A percentile compares a stretch with the other conserved stretches of the same genome.
These are phyloP conservation scores for Fraxinus americana DNA, from an alignment of 257 asterid genomes.

Conservation along the genomic window DNA sequence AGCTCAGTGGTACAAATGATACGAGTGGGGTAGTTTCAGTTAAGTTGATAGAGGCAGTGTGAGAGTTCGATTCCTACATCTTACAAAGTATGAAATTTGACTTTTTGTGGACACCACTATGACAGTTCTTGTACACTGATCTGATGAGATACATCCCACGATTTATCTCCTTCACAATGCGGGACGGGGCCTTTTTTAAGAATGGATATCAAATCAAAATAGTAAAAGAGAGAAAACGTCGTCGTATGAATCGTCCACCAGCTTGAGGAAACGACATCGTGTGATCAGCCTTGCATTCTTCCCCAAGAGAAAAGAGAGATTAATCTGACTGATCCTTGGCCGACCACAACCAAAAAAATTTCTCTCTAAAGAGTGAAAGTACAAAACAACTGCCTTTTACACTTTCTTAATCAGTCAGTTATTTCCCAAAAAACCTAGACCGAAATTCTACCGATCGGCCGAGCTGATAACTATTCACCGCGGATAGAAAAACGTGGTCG, in stretches of 20 bases:
- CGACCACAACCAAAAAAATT: conserved; percentile 31
- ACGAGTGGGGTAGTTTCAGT: no score
- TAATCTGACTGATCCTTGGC: conserved; percentile 37
- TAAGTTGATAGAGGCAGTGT: no score
- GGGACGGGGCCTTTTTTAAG: no score
- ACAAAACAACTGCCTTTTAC: conserved; percentile 23
- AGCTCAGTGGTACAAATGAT: no score
- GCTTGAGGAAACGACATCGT: conserved; percentile 30
- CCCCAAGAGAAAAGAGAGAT: conserved; percentile 2
- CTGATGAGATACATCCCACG: no score
- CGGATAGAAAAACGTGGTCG: conserved; percentile 14
- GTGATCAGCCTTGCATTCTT: conserved; percentile 14
- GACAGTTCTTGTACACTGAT: no score
- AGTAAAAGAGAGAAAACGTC: background rate
- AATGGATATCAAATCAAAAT: no score
- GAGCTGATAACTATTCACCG: conserved; percentile 13
- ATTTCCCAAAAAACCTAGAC: conserved; percentile 6
- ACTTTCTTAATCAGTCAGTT: background rate
- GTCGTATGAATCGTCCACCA: conserved; percentile 23
- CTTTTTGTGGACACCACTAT: no score
- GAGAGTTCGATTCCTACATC: no score
- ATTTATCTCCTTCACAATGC: no score
- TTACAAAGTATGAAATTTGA: no score
- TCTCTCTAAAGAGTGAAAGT: background rate
- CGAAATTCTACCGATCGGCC: conserved; percentile 23